Conservation (phyloP, 2,329 filamentous ascomycete species). For the Stenocarpella maydis region DNA sequence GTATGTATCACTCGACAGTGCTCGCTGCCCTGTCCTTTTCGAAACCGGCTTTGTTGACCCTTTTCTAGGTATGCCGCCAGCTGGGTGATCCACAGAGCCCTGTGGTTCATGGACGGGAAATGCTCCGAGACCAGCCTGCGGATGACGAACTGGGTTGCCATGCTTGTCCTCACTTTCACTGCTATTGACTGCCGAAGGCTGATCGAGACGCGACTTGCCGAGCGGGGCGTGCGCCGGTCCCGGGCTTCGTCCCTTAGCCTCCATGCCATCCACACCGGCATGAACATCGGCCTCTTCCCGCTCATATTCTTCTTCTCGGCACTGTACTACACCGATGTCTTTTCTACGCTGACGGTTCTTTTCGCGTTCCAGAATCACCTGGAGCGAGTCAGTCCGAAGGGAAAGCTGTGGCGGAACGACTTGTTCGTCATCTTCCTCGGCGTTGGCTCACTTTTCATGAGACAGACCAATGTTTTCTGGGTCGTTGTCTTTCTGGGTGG, state of each 20-base stretch:
- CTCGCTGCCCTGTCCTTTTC: conserved; percentile 35
- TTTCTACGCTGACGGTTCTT: conserved; percentile 80
- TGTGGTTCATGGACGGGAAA: conserved; percentile 37
- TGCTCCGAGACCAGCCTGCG: conserved; percentile 57
- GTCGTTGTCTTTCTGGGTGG: conserved; percentile 79
- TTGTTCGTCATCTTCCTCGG: conserved; percentile 64
- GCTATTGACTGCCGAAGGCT: conserved; percentile 61
- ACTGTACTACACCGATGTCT: conserved; percentile 93
- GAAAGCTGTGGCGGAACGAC: conserved; percentile 49
- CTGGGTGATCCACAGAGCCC: conserved; percentile 47
- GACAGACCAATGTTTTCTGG: conserved; percentile 99
- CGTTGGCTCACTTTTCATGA: conserved; percentile 73
- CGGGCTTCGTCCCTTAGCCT: conserved; percentile 44
- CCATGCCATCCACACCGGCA: conserved; percentile 66
- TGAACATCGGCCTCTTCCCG: conserved; percentile 88
- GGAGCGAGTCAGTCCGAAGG: conserved; percentile 48
- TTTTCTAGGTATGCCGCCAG: conserved; percentile 57
- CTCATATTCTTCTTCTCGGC: conserved; percentile 95
- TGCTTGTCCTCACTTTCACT: conserved; percentile 52
- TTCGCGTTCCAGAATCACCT: conserved; percentile 70
- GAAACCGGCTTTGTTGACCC: conserved; percentile 34
- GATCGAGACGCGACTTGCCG: conserved; percentile 55
- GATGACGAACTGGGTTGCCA: conserved; percentile 56
- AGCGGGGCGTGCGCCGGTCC: conserved; percentile 37
- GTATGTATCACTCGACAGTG: conserved; percentile 50